Percentiles rank a stretch among this genome's conserved stretches.
These are phyloP conservation scores for Hordeum marinum DNA, from an alignment of 176 grass and related monocot genomes.

Conservation along the genomic window DNA sequence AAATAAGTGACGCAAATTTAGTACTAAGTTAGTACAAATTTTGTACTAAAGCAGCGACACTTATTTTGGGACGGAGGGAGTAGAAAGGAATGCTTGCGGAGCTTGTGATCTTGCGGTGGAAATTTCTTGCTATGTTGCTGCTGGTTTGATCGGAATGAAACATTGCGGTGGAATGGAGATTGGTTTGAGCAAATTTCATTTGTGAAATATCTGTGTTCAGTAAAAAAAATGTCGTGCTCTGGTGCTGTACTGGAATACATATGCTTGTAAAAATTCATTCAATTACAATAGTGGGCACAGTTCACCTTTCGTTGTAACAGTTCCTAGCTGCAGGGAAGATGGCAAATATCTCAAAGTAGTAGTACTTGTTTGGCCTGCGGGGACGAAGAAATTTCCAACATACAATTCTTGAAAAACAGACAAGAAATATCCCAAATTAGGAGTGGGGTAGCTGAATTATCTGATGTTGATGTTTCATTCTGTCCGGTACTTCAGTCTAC, in stretches of 20 bases:
- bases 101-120: background rate
- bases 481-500: background rate
- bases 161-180: background rate
- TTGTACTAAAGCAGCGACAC: no score
- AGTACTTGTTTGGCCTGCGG: background rate
- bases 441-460: constrained; percentile 9
- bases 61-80: no score
- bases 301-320: background rate
- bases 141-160: background rate
- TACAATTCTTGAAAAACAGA: constrained; percentile 22
- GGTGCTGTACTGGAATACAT: background rate
- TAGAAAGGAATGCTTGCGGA: background rate
- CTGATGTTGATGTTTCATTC: constrained; percentile 13
- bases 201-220: background rate
- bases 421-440: background rate
- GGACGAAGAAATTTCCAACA: constrained; percentile 7
- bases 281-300: background rate
- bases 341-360: background rate
- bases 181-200: background rate
- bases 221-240: background rate
- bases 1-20: no score
- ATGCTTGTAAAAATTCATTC: background rate
- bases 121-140: background rate
- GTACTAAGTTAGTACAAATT: no score
- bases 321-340: background rate